Conservation (phyloP, 257 asterid genomes). For the Paulownia fortunei region DNA sequence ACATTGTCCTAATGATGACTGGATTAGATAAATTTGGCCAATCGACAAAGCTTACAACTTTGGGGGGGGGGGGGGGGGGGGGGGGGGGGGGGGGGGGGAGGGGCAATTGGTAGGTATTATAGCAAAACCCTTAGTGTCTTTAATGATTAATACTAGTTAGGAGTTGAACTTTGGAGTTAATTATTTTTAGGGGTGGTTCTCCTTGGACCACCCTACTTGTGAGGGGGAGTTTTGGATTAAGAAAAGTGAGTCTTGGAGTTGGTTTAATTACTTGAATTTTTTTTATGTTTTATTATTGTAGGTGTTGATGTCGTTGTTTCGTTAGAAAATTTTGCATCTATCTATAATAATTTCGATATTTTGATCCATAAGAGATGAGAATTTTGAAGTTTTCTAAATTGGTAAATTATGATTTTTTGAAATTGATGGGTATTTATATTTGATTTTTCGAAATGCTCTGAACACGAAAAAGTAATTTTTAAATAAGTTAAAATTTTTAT, state of each 20-base stretch:
- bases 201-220: not conserved
- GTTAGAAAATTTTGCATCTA: too few relatives aligned
- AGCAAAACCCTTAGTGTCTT: conserved; percentile 13
- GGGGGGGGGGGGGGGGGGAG: conserved; percentile 42
- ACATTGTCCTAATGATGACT: conserved; percentile 37
- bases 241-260: not conserved
- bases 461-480: too few relatives aligned
- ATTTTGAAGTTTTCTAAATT: too few relatives aligned
- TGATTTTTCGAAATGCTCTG: too few relatives aligned
- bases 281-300: too few relatives aligned
- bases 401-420: too few relatives aligned
- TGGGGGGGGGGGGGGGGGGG: too few relatives aligned
- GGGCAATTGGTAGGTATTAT: conserved; percentile 31
- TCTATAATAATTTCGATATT: too few relatives aligned
- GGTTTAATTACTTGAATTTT: not conserved
- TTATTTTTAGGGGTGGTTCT: not conserved
- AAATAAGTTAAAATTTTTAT: too few relatives aligned
- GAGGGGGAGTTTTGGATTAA: not conserved
- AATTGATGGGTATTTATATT: too few relatives aligned
- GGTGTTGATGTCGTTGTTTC: too few relatives aligned
- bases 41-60: conserved; percentile 38
- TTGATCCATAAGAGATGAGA: too few relatives aligned
- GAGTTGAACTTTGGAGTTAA: conserved; percentile 1
- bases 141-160: conserved; percentile 24
- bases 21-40: conserved; percentile 23